Evolutionary conservation across 2,329 filamentous ascomycete genomes (phyloP).

Genomic region (Aspergillus arachidicola): DNA sequence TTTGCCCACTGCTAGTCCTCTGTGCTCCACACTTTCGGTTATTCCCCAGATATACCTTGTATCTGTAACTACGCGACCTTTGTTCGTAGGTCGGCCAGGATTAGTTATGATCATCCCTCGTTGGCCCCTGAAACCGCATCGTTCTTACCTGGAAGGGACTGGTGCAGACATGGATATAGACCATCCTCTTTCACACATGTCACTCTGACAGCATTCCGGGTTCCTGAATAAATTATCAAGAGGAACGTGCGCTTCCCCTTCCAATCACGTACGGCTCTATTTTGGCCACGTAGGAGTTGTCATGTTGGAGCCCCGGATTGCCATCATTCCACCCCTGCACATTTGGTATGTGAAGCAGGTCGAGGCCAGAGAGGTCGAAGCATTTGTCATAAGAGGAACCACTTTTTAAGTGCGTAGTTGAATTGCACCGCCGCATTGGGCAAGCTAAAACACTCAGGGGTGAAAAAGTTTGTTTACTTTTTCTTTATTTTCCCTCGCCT

Average conservation of each 20-base stretch:
- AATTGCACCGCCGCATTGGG: conserved; percentile 3
- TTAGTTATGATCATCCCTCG: background rate
- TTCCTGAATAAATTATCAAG: conserved; percentile 2
- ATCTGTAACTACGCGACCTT: background rate
- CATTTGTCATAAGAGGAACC: background rate
- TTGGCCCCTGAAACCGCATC: background rate
- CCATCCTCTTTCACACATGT: background rate
- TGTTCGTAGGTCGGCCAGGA: background rate
- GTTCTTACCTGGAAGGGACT: background rate
- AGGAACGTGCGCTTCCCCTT: background rate
- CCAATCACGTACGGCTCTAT: background rate
- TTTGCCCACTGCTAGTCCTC: background rate
- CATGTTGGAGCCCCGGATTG: background rate
- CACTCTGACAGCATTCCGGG: background rate
- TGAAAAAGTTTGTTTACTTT: background rate
- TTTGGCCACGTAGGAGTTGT: background rate
- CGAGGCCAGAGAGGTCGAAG: background rate
- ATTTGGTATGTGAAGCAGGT: background rate
- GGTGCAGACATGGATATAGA: background rate
- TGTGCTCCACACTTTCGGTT: conserved; percentile 7
- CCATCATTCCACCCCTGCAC: background rate
- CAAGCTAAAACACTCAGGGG: background rate
- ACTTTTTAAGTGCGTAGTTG: background rate
- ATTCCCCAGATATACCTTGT: conserved; percentile 5
- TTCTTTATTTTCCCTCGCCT: background rate